Evolutionary conservation across 306 rosid genomes (phyloP), one percentile per base, ranked within the genome.

Genomic region (Amphicarpaea edgeworthii): DNA sequence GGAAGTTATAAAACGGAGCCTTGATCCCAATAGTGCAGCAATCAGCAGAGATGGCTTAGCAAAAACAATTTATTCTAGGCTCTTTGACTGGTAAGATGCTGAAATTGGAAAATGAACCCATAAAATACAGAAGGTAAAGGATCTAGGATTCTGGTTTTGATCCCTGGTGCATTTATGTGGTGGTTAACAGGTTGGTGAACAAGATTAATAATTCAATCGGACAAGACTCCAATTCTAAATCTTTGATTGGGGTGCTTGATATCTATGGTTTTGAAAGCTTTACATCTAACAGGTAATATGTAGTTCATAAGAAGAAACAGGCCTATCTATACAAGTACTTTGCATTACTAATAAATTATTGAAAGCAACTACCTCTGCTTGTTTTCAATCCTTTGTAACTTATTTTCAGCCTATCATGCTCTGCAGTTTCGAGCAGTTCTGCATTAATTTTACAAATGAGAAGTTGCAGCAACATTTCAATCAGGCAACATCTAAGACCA

Each of bases 211-310:
- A 58, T 76, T 95, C 99, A 72, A 95, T 95, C 26, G 99, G 99
- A 68, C 99, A 95, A 83, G 99, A 95, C 80, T 77, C 93, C 66
- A 82, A 43, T 68, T 95, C 99, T 32, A 95, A 89, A 79, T 87
- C 84, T 72, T 84, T 95, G 84, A 95, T 95, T 57, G 99, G 99
- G 70, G 99, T 95, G 75, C 99, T 95, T 79, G 99, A 95, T 70
- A 95, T 95, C 81, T 95, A 95, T 77, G 99, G 99, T 79, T 95
- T 95, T 58, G 99, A 95, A 88, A 95, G 97, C 87, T 95, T 95
- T 85, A 95, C 92, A 84, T 76, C 88, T 70, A 95, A 95, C 87
- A 95, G 99, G 99, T 95, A 95, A 84, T 72, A 68, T 73, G 26
- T 76, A 51, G 77, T 79, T 63, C 71, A 51, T 50, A 67, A 71